Evolutionary conservation across 768 basidiomycete genomes (phyloP), one percentile per base, ranked within the genome.

Genomic region (Mycena sanguinolenta): DNA sequence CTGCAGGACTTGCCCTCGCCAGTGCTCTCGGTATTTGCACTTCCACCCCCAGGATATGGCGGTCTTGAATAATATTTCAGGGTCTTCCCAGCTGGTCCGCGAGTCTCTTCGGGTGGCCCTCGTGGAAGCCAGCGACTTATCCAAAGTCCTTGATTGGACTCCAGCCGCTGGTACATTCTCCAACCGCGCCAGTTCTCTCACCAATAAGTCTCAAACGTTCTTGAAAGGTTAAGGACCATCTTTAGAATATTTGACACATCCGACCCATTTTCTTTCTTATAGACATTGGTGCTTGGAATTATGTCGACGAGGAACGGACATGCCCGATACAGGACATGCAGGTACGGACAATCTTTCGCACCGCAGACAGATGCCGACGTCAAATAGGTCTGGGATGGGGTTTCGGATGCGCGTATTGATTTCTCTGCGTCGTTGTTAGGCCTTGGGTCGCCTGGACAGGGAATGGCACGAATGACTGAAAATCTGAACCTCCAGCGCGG

Each of bases 401-500:
- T 96, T 46, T 93, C 94, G 1, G 90, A 91, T 74, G 91, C 95
- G 10, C 87, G 94, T 19, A 91, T 96, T 60, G 83, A 84, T 9
- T 97, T 97, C 75, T 84, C 86, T 46, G 85, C 92, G 0, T 81
- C 87, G 1, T 87, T 90, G 25, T 67, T 89, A 25, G 81, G 79
- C 23, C 68, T 79, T 62, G 65, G 78, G 55, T 60, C 70, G 46
- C 70, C 74, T 23, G 61, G 66, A 71, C 76, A 78, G 67, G 83
- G 79, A 66, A 95, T 99, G 92, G 91, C 96, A 19, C 90, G 89
- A 27, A 83, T 99, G 75, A 95, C 92, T 0, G 98, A 99, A 80
- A 98, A 97, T 76, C 83, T 96, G 53, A 99, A 99, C 77, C 85
- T 99, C 1, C 98, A 99, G 80, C 89, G 92, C 2, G 96, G 89